Evolutionary conservation across 306 rosid genomes (phyloP), one percentile per base, ranked within the genome.

Genomic region (Cicer yamashitae): DNA sequence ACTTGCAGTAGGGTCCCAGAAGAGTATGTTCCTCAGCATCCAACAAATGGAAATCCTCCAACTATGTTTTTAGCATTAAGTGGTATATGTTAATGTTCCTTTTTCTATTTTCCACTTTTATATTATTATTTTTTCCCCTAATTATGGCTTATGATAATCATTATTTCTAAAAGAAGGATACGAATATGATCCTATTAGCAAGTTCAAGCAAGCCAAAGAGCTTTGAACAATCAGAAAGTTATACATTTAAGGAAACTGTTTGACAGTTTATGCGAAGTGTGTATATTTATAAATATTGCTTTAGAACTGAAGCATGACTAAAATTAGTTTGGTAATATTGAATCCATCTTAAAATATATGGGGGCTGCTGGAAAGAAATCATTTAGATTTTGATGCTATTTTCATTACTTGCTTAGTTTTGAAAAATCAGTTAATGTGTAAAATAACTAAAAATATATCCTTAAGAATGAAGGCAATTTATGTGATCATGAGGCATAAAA

Each of bases 31-130:
- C 81, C 93, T 77, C 97, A 94, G 74, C 79, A 86, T 84, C 96
- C 97, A 75, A 86, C 96, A 66, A 89, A 92, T 86, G 98, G 92
- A 82, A 94, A 94, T 78, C 98, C 98, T 71, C 98, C 98, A 65
- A 88, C 97, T 65, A 83, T 94, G 51, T 80, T 91, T 83, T 79
- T 94, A 74, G 93, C 76, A 10, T 67, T 94, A 54, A 90, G 76
- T 60, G 98, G 97, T 94, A 91, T 34, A 58, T 22, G 13, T 22
- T 57, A 57, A 8, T 34, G 40, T 69, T 14, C 17, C 9, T 67
- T 63, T 75, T 75, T 37, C 56, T 65, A 47, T 68, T 61, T 66
- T 59, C 10, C 53, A 58, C 68, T 68, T 60, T 38, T 51, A 41
- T 48, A n/a, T 46, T 37, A n/a, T 30, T 3, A 25, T 25, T 8